Conservation (phyloP, 2,329 filamentous ascomycete genomes). For the Fusarium acutatum region DNA sequence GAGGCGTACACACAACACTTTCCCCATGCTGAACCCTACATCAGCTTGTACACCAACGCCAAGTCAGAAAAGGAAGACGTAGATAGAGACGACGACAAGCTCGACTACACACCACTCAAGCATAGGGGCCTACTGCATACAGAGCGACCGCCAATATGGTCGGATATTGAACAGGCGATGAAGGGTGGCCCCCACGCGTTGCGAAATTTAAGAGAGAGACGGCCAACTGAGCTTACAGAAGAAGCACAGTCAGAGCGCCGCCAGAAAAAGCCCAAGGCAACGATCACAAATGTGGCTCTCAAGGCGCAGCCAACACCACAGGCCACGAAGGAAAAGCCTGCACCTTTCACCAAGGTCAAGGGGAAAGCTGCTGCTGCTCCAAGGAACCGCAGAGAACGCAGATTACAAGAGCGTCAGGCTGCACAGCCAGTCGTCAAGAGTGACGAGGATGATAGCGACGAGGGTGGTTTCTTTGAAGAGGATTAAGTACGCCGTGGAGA, state of each 20-base stretch:
- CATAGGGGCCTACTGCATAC: slow-evolving; percentile 55
- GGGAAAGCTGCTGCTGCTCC: slow-evolving; percentile 39
- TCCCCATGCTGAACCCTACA: slow-evolving; percentile 75
- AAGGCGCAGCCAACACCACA: slow-evolving; percentile 34
- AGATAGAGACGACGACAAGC: slow-evolving; percentile 43
- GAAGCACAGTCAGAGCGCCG: slow-evolving; percentile 18
- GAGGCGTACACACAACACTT: slow-evolving; percentile 78
- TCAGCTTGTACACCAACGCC: slow-evolving; percentile 64
- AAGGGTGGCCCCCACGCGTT: slow-evolving; percentile 61
- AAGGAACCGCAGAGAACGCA: slow-evolving; percentile 49
- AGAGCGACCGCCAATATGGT: slow-evolving; percentile 71
- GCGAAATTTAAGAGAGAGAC: slow-evolving; percentile 64
- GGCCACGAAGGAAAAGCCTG: slow-evolving; percentile 20
- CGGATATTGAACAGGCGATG: slow-evolving; percentile 70
- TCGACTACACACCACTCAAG: slow-evolving; percentile 45
- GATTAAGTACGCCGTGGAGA: not conserved
- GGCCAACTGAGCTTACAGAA: slow-evolving; percentile 32
- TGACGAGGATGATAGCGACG: slow-evolving; percentile 60
- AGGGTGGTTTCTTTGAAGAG: slow-evolving; percentile 67
- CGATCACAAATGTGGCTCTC: slow-evolving; percentile 29
- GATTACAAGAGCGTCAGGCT: slow-evolving; percentile 47
- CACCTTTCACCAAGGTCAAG: slow-evolving; percentile 26
- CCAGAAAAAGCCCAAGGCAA: slow-evolving; percentile 27
- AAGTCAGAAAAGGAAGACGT: slow-evolving; percentile 48
- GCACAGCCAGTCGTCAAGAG: slow-evolving; percentile 45